phyloP scores from a whole-genome alignment of 2,329 filamentous ascomycete genomes.

The Fusarium austroafricanum region DNA sequence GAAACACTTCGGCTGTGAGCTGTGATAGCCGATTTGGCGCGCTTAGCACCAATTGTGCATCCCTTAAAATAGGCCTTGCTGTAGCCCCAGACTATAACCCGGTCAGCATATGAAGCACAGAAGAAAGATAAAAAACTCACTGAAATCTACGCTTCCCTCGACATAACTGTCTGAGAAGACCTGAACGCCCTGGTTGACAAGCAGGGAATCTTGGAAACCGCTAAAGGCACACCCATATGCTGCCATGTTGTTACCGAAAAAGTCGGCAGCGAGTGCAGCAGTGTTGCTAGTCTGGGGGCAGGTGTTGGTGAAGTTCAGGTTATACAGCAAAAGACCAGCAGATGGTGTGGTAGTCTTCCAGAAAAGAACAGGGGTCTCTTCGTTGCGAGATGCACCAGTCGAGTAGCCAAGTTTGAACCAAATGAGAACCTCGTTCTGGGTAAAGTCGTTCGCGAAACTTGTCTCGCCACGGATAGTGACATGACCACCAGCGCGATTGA shows the following conservation, averaged over 20 bases:
- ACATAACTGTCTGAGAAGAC: constrained; percentile 58
- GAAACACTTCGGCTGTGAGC: constrained; percentile 45
- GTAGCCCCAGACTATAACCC: constrained; percentile 48
- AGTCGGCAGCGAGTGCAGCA: constrained; percentile 52
- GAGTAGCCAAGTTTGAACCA: constrained; percentile 37
- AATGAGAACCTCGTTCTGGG: constrained; percentile 36
- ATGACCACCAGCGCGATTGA: constrained; percentile 28
- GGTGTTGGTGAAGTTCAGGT: constrained; percentile 65
- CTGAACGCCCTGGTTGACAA: constrained; percentile 60
- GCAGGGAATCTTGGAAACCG: constrained; percentile 62
- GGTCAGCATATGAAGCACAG: no score
- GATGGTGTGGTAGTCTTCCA: constrained; percentile 58
- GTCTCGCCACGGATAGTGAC: constrained; percentile 41
- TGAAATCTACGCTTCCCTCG: constrained; percentile 41
- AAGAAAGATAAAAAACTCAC: constrained; percentile 10
- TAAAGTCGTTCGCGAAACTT: constrained; percentile 38
- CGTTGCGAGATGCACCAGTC: constrained; percentile 55
- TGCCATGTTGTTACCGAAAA: constrained; percentile 47
- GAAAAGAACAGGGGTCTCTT: constrained; percentile 58
- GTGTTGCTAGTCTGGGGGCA: constrained; percentile 58
- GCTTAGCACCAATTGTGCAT: constrained; percentile 35
- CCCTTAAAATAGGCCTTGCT: constrained; percentile 43
- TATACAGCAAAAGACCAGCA: constrained; percentile 67
- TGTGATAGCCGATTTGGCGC: constrained; percentile 41
- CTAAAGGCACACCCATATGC: constrained; percentile 58